phyloP scores from a whole-genome alignment of 805 yeast species.

The Candida maltosa region DNA sequence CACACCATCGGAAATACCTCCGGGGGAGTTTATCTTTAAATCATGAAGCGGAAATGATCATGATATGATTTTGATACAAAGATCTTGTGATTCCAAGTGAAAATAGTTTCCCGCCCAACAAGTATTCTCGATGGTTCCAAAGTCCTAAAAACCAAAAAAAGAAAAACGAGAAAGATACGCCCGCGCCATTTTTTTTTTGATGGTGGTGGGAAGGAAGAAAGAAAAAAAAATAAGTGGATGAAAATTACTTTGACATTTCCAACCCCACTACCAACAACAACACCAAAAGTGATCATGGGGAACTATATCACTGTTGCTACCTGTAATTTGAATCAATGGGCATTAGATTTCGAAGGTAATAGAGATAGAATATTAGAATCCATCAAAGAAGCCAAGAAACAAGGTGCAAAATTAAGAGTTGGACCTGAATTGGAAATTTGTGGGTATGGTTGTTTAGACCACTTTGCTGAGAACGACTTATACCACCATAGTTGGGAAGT shows the following conservation, averaged over 20 bases:
- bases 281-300: conserved; percentile 53
- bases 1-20: no score
- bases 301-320: conserved; percentile 87
- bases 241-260: background rate
- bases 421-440: conserved; percentile 96
- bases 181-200: no score
- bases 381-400: conserved; percentile 69
- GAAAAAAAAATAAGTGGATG: background rate
- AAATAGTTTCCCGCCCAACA: no score
- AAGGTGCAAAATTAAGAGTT: conserved; percentile 79
- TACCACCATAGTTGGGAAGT: conserved; percentile 94
- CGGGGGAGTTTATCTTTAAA: no score
- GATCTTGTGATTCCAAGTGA: no score
- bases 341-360: conserved; percentile 95
- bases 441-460: conserved; percentile 94
- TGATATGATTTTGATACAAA: no score
- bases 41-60: no score
- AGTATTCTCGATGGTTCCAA: no score
- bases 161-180: no score
- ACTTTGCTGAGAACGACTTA: conserved; percentile 85
- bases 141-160: no score
- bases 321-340: conserved; percentile 97
- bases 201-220: no score
- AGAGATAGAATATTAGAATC: conserved; percentile 85
- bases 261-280: background rate